Evolutionary conservation across 441 rosid species (phyloP).

Genomic region (Gossypium schwendimanii): DNA sequence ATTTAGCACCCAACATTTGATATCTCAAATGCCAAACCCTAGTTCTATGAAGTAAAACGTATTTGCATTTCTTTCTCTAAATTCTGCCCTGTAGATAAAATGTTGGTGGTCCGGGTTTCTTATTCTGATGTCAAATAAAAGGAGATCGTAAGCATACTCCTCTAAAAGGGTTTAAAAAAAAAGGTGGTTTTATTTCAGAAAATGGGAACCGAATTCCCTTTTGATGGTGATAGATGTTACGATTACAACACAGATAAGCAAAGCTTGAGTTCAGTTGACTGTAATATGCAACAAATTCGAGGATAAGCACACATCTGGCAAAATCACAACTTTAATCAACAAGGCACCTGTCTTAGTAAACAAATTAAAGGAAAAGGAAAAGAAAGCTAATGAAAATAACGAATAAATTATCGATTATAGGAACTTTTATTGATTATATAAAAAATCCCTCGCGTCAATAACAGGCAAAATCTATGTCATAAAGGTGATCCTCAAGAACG

Average conservation of each 20-base stretch:
- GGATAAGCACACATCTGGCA: neutral
- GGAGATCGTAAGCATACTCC: neutral
- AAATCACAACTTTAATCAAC: neutral
- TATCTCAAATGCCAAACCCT: neutral
- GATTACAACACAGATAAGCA: neutral
- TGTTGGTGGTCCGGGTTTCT: neutral
- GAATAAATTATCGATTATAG: neutral
- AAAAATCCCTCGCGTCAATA: neutral
- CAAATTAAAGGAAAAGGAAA: neutral
- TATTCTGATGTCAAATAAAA: neutral
- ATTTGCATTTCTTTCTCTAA: neutral
- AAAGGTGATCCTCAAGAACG: neutral
- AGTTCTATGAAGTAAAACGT: neutral
- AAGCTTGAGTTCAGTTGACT: neutral
- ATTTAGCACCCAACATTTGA: neutral
- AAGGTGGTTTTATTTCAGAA: neutral
- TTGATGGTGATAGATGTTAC: neutral
- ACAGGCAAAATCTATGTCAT: neutral
- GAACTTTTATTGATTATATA: neutral
- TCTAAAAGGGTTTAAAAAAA: no score
- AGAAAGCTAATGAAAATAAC: neutral
- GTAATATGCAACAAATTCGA: neutral
- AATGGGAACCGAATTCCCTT: neutral
- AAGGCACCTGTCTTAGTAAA: neutral
- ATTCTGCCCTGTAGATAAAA: neutral